Conservation (phyloP, 805 yeast species). For the Yarrowia porcina region DNA sequence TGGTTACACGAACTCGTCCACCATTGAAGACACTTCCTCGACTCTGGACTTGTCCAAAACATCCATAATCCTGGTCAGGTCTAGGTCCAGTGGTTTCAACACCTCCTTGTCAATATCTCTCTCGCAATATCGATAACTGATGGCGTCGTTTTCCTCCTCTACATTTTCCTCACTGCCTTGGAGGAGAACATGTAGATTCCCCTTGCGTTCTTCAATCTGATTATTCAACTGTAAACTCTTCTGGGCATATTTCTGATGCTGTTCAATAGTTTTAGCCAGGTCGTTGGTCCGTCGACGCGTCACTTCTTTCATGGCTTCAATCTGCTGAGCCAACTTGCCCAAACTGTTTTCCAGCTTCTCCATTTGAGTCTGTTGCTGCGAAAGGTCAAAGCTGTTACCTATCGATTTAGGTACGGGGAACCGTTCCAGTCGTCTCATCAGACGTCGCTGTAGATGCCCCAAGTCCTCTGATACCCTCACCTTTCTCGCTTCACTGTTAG, state of each 20-base stretch:
- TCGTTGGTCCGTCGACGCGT: slow-evolving; percentile 7
- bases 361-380: background rate
- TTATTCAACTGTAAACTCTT: background rate
- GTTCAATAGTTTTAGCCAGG: background rate
- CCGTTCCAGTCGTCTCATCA: background rate
- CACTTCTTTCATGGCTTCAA: background rate
- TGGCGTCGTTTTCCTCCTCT: background rate
- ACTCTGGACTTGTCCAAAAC: background rate
- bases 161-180: background rate
- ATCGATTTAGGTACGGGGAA: slow-evolving; percentile 1
- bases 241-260: background rate
- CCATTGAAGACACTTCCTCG: background rate
- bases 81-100: background rate
- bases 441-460: slow-evolving; percentile 4
- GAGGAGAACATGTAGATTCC: background rate
- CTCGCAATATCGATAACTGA: background rate
- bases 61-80: background rate
- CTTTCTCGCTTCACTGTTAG: background rate
- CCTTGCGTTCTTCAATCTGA: background rate
- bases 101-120: background rate
- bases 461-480: slow-evolving; percentile 6
- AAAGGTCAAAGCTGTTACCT: slow-evolving; percentile 3
- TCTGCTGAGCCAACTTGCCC: background rate
- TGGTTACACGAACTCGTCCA: slow-evolving; percentile 1
- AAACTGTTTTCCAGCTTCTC: slow-evolving; percentile 3